Evolutionary conservation across 129 eudicot genomes (phyloP).

Genomic region (Flaveria sonorensis): DNA sequence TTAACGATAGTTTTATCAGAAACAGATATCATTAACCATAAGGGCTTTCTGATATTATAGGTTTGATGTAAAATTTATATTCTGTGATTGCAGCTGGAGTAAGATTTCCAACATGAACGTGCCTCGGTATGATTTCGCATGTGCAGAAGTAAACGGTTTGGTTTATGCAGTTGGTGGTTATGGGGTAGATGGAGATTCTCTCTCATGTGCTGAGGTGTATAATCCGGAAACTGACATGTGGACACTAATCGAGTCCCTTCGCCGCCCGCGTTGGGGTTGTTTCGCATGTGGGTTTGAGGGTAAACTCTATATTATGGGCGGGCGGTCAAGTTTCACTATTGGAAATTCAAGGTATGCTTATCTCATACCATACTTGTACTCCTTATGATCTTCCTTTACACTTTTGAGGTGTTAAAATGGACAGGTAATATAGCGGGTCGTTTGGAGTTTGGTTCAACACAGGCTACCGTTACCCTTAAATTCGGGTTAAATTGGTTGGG

Average conservation of each 20-base stretch:
- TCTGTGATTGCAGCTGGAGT: constrained; percentile 74
- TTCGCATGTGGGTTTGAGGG: constrained; percentile 85
- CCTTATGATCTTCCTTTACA: neutral
- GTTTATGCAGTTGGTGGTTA: constrained; percentile 89
- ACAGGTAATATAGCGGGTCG: neutral
- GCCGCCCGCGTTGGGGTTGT: constrained; percentile 89
- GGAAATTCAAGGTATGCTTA: constrained; percentile 79
- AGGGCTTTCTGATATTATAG: constrained; percentile 7
- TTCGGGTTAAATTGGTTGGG: neutral
- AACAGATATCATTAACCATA: no score
- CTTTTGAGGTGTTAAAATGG: neutral
- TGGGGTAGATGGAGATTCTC: constrained; percentile 67
- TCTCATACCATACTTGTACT: neutral
- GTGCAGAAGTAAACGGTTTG: constrained; percentile 78
- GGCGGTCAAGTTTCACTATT: constrained; percentile 88
- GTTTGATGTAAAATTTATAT: constrained; percentile 5
- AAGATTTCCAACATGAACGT: constrained; percentile 70
- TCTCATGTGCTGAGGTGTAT: constrained; percentile 77
- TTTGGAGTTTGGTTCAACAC: neutral
- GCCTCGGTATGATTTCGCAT: constrained; percentile 88
- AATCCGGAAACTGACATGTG: constrained; percentile 71
- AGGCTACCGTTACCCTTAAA: neutral
- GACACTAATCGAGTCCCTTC: constrained; percentile 67
- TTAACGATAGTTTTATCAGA: no score
- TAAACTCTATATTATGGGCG: constrained; percentile 90